These are phyloP conservation scores for Herpotrichia juniperi DNA, from an alignment of 2,329 filamentous ascomycete genomes.

Conservation along the genomic window DNA sequence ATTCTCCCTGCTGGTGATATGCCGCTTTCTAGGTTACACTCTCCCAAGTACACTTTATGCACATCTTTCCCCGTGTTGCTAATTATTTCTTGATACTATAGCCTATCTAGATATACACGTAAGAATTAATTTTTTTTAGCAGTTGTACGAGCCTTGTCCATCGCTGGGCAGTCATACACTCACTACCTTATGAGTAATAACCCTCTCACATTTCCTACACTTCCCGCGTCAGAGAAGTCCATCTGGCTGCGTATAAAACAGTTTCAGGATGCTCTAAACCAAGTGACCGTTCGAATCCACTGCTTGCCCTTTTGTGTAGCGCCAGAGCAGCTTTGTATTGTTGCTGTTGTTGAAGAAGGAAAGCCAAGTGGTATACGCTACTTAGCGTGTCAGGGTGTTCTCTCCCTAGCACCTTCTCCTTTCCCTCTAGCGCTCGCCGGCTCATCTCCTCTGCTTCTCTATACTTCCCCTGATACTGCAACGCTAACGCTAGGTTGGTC, in stretches of 20 bases:
- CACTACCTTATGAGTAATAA: too few species aligned
- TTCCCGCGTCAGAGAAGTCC: conserved; percentile 1
- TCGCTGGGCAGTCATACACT: too few species aligned
- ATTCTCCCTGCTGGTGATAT: too few species aligned
- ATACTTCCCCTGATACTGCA: conserved; percentile 4
- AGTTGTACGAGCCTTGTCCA: too few species aligned
- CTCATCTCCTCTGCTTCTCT: conserved; percentile 5
- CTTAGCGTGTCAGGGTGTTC: conserved; percentile 7
- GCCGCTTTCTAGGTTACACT: too few species aligned
- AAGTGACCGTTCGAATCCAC: conserved; percentile 5
- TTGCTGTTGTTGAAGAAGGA: not conserved
- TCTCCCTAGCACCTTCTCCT: conserved; percentile 5
- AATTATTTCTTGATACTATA: too few species aligned
- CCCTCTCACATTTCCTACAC: too few species aligned
- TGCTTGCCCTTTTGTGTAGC: conserved; percentile 7
- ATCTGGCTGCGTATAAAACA: not conserved
- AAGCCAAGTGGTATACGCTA: conserved; percentile 3
- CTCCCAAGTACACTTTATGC: too few species aligned
- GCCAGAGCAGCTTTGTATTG: conserved; percentile 5
- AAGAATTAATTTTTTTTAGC: too few species aligned
- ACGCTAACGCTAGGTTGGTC: not conserved
- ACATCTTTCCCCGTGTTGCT: too few species aligned
- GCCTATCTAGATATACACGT: too few species aligned
- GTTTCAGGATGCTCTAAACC: conserved; percentile 5
- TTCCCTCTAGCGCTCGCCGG: conserved; percentile 5